Percentiles rank a stretch among this genome's conserved stretches.
Conservation (phyloP, 2,329 filamentous ascomycete species). For the Cercospora zeae-maydis region DNA sequence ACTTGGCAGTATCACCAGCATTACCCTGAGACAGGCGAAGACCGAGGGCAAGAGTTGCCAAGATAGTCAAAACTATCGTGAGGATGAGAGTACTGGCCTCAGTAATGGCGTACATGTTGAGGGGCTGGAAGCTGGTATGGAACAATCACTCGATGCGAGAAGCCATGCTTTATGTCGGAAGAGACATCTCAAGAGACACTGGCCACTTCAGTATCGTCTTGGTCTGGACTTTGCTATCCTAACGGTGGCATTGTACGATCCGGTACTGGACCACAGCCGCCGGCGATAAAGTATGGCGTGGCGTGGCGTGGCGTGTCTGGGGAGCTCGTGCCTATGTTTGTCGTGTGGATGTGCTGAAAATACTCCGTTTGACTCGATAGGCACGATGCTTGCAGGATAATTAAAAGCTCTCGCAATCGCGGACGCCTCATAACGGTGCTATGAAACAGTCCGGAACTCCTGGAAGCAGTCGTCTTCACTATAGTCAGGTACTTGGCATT, state of each 20-base stretch:
- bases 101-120: constrained; percentile 16
- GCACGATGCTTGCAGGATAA: background rate
- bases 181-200: background rate
- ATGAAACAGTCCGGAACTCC: background rate
- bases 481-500: background rate
- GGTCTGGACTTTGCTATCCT: background rate
- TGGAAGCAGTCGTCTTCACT: no score
- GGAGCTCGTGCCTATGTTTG: background rate
- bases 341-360: background rate
- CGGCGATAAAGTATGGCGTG: background rate
- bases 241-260: background rate
- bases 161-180: background rate
- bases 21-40: constrained; percentile 13
- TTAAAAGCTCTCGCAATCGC: background rate
- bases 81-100: constrained; percentile 13
- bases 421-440: background rate
- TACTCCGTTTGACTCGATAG: background rate
- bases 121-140: background rate
- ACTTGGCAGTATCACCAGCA: constrained; percentile 10
- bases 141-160: background rate
- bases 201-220: background rate
- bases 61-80: constrained; percentile 12
- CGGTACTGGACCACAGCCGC: background rate
- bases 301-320: background rate
- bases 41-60: constrained; percentile 12